Base-by-base conservation (phyloP, 371 early-diverging fungal genomes). In the Haplosporangium sp. region DNA sequence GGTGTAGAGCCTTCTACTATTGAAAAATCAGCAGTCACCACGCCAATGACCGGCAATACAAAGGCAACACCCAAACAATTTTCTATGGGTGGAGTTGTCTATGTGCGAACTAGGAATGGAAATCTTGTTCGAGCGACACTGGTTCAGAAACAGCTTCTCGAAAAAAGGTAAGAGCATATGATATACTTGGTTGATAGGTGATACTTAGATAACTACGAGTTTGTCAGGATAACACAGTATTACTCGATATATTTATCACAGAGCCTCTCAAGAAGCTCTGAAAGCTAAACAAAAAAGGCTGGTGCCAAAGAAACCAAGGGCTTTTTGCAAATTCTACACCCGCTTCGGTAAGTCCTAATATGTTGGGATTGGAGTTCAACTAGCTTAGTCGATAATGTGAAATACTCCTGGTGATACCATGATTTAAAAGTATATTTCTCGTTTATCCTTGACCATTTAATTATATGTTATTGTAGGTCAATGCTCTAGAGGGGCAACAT, bases 11-110 rank as follows among this genome's bases (percentile, higher is more conserved):
- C 60, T 5, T 60, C 40, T 60, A 13, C 61, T 4, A 34, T 27
- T 10, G 61, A 4, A 42, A n/a, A 47, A 27, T 1, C 63, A 34
- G 4, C 61, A 52, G 37, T 48, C 3, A 35, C 55, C 50, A 19
- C 65, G 39, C 65, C 77, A 57, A n/a, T 63, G 8, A 35, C 58
- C 15, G 1, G 66, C 45, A 50, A 45, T 17, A 73, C 72, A 39
- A 76, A 5, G 76, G 55, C 71, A 15, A 81, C 82, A 35, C 82
- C 82, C 7, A 81, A 81, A 60, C 76, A 74, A 27, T 69, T 84
- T 2, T 82, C 84, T 35, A 76, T 85, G 45, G 77, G 76, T 56
- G 87, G 88, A 35, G 85, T 87, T 15, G 81, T 70, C 5, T 69
- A 63, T 38, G 76, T 77, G 10, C 83, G 83, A 0, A 85, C 78